phyloP scores from a whole-genome alignment of 1,139 yeast species.

The Kodamaea fungicola region DNA sequence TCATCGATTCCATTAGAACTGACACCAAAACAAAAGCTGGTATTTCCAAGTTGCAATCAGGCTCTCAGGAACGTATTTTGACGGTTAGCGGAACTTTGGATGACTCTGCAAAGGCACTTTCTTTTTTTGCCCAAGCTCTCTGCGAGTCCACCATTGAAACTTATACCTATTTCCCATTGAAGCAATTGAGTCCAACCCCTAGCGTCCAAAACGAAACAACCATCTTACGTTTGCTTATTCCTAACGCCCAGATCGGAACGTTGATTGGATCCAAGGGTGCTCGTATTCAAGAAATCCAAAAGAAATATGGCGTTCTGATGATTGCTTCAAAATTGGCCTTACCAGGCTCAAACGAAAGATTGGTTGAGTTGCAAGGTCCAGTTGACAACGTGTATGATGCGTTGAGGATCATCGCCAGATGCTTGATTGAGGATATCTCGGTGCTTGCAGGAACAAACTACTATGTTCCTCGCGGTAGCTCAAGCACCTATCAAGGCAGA shows the following conservation, averaged over 20 bases:
- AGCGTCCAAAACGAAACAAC: conserved; percentile 52
- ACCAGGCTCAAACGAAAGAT: conserved; percentile 81
- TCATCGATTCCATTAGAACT: conserved; percentile 74
- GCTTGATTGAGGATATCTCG: conserved; percentile 71
- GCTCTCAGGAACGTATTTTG: conserved; percentile 80
- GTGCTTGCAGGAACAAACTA: conserved; percentile 62
- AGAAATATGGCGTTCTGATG: conserved; percentile 67
- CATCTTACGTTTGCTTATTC: conserved; percentile 67
- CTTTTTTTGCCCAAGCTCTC: conserved; percentile 68
- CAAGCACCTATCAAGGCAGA: conserved; percentile 1
- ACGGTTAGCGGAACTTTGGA: conserved; percentile 80
- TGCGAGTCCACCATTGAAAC: conserved; percentile 31
- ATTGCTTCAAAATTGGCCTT: conserved; percentile 85
- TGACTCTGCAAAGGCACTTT: conserved; percentile 68
- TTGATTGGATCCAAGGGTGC: conserved; percentile 84
- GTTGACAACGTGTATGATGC: conserved; percentile 62
- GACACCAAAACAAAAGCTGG: conserved; percentile 85
- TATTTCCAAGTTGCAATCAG: conserved; percentile 76
- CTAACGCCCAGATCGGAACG: conserved; percentile 88
- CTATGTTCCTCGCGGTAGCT: conserved; percentile 54
- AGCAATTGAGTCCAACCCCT: conserved; percentile 52
- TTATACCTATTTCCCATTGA: conserved; percentile 61
- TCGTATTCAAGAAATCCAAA: conserved; percentile 79
- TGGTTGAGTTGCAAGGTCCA: conserved; percentile 84
- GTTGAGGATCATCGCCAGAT: conserved; percentile 61